These are phyloP conservation scores for Syzygium malaccense DNA, from an alignment of 441 rosid species.

Conservation along the genomic window DNA sequence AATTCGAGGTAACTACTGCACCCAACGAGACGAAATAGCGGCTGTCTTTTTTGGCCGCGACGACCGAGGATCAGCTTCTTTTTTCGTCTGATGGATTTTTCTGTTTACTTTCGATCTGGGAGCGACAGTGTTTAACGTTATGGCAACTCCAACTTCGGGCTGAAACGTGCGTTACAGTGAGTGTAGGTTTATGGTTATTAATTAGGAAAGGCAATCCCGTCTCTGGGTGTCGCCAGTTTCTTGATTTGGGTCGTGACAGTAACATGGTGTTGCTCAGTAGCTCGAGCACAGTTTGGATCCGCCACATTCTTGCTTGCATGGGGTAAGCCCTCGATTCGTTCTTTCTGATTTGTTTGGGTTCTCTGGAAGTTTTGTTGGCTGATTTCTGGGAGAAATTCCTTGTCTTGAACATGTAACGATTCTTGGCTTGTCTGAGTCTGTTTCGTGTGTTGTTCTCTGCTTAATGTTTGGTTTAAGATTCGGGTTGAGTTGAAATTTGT, in stretches of 20 bases:
- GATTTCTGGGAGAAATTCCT: background rate
- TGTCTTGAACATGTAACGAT: background rate
- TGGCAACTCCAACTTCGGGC: background rate
- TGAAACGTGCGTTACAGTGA: background rate
- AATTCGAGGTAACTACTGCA: background rate
- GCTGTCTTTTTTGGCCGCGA: background rate
- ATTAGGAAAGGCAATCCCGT: background rate
- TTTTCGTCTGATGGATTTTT: background rate
- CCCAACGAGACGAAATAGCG: background rate
- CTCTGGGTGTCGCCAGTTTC: background rate
- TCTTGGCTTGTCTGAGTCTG: background rate
- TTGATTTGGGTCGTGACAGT: background rate
- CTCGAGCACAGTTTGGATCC: slow-evolving; percentile 22
- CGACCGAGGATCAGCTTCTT: background rate
- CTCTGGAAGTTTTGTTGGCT: background rate
- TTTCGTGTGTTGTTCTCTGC: background rate
- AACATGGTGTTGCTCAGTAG: slow-evolving; percentile 28
- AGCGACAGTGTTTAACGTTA: background rate
- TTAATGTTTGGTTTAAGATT: background rate
- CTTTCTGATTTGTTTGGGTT: background rate
- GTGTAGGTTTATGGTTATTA: background rate
- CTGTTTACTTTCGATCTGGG: background rate
- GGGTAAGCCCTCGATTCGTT: slow-evolving; percentile 17
- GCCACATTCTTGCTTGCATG: slow-evolving; percentile 26
- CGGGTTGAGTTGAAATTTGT: background rate